phyloP scores from a whole-genome alignment of 208 protist species.

The Acanthamoeba lenticulata region DNA sequence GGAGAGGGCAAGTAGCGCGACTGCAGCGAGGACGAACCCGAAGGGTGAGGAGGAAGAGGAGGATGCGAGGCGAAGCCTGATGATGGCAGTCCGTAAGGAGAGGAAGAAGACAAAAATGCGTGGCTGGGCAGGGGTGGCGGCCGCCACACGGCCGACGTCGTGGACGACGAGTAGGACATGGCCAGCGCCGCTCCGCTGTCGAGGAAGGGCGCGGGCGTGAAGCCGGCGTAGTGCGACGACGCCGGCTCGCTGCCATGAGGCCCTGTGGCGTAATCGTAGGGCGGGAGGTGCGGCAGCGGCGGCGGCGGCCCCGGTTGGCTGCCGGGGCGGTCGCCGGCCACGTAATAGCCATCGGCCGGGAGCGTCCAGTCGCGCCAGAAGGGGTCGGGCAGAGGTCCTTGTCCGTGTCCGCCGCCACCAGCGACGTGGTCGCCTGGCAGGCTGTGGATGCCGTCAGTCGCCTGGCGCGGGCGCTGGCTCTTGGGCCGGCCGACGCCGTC shows the following conservation, averaged over 20 bases:
- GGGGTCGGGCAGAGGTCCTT: not conserved
- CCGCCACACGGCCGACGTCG: not conserved
- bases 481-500: not conserved
- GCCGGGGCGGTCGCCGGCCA: not conserved
- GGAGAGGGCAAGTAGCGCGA: not conserved
- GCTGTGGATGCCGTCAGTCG: too few species aligned
- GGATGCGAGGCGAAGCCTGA: not conserved
- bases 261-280: too few species aligned
- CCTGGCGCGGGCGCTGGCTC: not conserved
- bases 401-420: not conserved
- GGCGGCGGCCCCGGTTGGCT: too few species aligned
- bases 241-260: too few species aligned
- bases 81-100: not conserved
- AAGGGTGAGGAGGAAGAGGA: not conserved
- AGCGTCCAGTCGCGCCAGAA: conserved; percentile 46
- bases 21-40: not conserved
- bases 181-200: not conserved
- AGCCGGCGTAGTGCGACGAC: not conserved
- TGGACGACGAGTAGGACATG: not conserved
- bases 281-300: too few species aligned
- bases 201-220: not conserved
- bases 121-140: not conserved
- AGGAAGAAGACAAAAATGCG: not conserved
- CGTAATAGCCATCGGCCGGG: not conserved
- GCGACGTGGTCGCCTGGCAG: too few species aligned